Base-by-base conservation (phyloP, 2,329 filamentous ascomycete genomes). In the Venturia asperata region DNA sequence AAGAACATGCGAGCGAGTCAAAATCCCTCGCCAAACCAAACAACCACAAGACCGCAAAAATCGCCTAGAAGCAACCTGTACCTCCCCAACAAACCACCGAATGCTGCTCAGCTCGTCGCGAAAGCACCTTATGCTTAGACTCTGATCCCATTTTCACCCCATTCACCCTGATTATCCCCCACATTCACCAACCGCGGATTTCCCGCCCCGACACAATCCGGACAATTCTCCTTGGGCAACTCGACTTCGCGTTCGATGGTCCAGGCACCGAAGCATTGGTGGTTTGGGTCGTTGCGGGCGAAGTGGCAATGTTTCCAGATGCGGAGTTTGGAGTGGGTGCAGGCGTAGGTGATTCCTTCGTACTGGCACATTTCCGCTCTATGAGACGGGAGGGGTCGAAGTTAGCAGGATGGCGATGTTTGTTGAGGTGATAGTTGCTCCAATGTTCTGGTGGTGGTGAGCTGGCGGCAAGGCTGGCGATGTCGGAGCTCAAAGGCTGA, bases 301-400 rank as follows among this genome's bases (percentile, higher is more conserved):
- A 85, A 86, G 75, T 92, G 89, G 74, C 89, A 92, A 74, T 90
- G 83, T 30, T 84, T 85, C 71, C 87, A 85, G 39, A 89, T 78
- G 24, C 85, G 82, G 34, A 81, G 75, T 19, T 78, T 77, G 5
- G 79, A 81, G 76, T 91, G 88, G 39, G 80, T 80, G 77, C 89
- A 92, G 27, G 71, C 70, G 73, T 88, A 91, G 67, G 84, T 74
- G 69, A 88, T 88, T 68, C 87, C 84, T 72, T 92, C 88, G 74
- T 79, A 91, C 72, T 88, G 84, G 70, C 87, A 90, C 87, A 90
- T 90, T 17, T 9, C 30, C 19, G 24, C 15, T n/a, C n/a, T n/a
- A n/a, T n/a, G n/a, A n/a, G n/a, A n/a, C n/a, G n/a, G n/a, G n/a
- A n/a, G 9, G 9, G 39, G 3, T 47, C 10, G 6, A 17, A n/a